These are phyloP conservation scores for Fusarium sp. DNA, from an alignment of 2,329 filamentous ascomycete genomes.

Conservation along the genomic window DNA sequence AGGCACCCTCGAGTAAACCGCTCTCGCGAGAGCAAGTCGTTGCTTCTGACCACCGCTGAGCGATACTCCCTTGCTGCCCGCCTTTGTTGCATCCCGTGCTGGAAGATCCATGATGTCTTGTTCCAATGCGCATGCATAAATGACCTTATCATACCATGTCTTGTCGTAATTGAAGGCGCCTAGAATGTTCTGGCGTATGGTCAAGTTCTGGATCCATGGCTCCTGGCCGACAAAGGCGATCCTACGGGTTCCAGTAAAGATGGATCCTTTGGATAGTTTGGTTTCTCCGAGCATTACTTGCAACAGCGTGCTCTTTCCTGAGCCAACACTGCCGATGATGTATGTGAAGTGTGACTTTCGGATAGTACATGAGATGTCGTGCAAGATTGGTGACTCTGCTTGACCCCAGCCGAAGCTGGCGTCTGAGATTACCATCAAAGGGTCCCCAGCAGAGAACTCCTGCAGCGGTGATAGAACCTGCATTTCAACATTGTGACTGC, in stretches of 20 bases:
- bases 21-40: slow-evolving; percentile 44
- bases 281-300: slow-evolving; percentile 21
- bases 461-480: background rate
- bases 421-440: slow-evolving; percentile 13
- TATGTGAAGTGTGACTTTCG: slow-evolving; percentile 19
- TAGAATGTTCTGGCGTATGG: slow-evolving; percentile 16
- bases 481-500: background rate
- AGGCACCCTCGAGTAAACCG: slow-evolving; percentile 37
- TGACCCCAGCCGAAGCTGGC: slow-evolving; percentile 11
- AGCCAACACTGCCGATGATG: slow-evolving; percentile 15
- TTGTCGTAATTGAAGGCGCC: slow-evolving; percentile 7
- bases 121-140: slow-evolving; percentile 12
- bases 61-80: slow-evolving; percentile 50
- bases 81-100: slow-evolving; percentile 24
- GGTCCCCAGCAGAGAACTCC: background rate
- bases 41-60: slow-evolving; percentile 52
- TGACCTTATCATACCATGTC: slow-evolving; percentile 13
- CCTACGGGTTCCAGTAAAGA: slow-evolving; percentile 7
- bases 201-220: slow-evolving; percentile 23
- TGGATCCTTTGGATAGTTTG: slow-evolving; percentile 6
- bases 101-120: slow-evolving; percentile 13
- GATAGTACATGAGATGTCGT: slow-evolving; percentile 7
- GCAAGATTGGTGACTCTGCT: background rate
- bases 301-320: slow-evolving; percentile 16
- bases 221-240: slow-evolving; percentile 21